Conservation (phyloP, 1,139 yeast species). For the Lodderomyces margitis region DNA sequence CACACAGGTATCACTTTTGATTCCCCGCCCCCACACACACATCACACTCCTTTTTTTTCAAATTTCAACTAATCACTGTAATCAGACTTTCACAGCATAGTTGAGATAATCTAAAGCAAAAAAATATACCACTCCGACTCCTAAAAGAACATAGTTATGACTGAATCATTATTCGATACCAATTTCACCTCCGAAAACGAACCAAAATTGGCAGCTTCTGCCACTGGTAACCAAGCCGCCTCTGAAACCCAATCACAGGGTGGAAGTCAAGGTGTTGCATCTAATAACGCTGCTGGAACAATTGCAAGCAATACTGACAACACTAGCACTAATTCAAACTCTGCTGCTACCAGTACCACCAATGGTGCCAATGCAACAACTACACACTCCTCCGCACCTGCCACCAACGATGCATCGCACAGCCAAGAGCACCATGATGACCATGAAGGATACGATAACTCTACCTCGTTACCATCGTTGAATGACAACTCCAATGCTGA, state of each 20-base stretch:
- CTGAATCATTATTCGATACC: conserved; percentile 44
- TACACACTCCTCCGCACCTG: background rate
- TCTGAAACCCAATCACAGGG: conserved; percentile 1
- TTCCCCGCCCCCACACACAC: too few relatives aligned
- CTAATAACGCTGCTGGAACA: conserved; percentile 8
- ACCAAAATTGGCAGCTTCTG: conserved; percentile 10
- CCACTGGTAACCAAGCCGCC: background rate
- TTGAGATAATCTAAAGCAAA: too few relatives aligned
- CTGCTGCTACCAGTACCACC: conserved; percentile 4
- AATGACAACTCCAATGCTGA: conserved; percentile 29
- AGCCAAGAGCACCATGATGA: background rate
- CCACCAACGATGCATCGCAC: conserved; percentile 1
- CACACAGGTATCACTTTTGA: too few relatives aligned
- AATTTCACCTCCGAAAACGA: conserved; percentile 29
- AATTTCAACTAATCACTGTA: too few relatives aligned
- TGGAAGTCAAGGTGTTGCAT: background rate
- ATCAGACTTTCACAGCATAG: too few relatives aligned
- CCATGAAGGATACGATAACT: conserved; percentile 10
- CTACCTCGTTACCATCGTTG: conserved; percentile 30
- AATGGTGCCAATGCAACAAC: background rate
- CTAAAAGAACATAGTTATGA: too few relatives aligned
- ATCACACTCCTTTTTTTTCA: too few relatives aligned
- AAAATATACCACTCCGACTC: too few relatives aligned
- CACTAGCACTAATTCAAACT: background rate
- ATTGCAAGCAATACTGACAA: conserved; percentile 3